Evolutionary conservation across 179 eudicot species (phyloP).

Genomic region (Drosera spatulata): DNA sequence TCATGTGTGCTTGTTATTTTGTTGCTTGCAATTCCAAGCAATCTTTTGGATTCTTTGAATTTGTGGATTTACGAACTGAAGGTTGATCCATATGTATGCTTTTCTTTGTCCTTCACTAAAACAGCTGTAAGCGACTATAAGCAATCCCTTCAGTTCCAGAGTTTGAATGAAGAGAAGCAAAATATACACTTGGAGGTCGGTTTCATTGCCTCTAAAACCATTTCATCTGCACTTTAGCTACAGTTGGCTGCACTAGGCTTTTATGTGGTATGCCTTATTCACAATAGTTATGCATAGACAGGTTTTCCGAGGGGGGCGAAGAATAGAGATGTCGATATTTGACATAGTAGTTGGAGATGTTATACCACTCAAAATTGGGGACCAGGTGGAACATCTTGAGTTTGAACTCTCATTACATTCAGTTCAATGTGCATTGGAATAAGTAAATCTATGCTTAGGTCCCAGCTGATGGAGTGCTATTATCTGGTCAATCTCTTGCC

Average conservation of each 20-base stretch:
- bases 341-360: conserved; percentile 94
- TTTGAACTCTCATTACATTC: not conserved
- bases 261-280: not conserved
- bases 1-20: too few species aligned
- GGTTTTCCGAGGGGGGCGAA: conserved; percentile 82
- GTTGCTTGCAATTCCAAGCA: too few species aligned
- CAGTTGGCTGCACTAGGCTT: not conserved
- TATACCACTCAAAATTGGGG: conserved; percentile 81
- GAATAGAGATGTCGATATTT: conserved; percentile 65
- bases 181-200: conserved; percentile 86
- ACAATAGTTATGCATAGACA: conserved; percentile 11
- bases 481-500: conserved; percentile 76
- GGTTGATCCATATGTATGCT: too few species aligned
- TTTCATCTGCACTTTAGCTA: not conserved
- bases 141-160: conserved; percentile 88
- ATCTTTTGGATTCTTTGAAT: too few species aligned
- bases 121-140: conserved; percentile 83
- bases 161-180: conserved; percentile 75
- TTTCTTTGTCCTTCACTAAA: conserved; percentile 5
- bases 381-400: conserved; percentile 43
- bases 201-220: not conserved
- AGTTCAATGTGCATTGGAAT: not conserved
- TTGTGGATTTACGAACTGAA: too few species aligned
- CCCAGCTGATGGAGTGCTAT: conserved; percentile 84
- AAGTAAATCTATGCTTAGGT: conserved; percentile 30